These are phyloP conservation scores for Wickerhamiella alocasiicola DNA, from an alignment of 805 yeast genomes.

Conservation along the genomic window DNA sequence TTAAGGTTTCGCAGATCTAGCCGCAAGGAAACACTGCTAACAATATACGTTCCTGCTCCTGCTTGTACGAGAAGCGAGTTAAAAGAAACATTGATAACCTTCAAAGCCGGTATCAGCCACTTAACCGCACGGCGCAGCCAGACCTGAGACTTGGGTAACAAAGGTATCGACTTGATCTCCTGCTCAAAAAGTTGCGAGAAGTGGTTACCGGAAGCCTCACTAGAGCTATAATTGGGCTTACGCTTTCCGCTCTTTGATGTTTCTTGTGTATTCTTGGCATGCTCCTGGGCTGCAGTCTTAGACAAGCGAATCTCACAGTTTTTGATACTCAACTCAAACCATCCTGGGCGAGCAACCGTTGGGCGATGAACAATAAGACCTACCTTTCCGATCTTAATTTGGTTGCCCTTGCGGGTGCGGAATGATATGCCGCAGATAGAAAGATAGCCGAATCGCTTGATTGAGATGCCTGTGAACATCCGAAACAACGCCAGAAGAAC, in stretches of 20 bases:
- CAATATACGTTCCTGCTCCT: conserved; percentile 21
- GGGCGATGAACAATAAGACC: conserved; percentile 31
- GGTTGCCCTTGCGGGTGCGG: conserved; percentile 27
- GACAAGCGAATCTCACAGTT: conserved; percentile 23
- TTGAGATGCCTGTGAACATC: conserved; percentile 31
- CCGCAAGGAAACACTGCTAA: conserved; percentile 23
- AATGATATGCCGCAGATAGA: conserved; percentile 28
- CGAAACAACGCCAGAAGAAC: conserved; percentile 30
- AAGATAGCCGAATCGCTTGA: conserved; percentile 32
- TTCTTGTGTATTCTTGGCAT: conserved; percentile 1
- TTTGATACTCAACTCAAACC: conserved; percentile 26
- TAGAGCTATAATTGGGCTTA: not conserved
- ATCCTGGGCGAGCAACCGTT: conserved; percentile 31
- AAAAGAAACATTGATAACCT: conserved; percentile 23
- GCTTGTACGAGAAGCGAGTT: conserved; percentile 21
- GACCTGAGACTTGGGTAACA: conserved; percentile 14
- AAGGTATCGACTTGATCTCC: conserved; percentile 14
- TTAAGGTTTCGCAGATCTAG: conserved; percentile 25
- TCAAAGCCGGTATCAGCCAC: conserved; percentile 19
- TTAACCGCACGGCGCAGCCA: conserved; percentile 11
- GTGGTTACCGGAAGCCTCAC: not conserved
- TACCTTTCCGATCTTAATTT: conserved; percentile 26
- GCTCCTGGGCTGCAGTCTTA: conserved; percentile 4
- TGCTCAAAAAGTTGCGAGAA: not conserved
- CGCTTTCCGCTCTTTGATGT: conserved; percentile 1